These are phyloP conservation scores for Diaporthe citrichinensis DNA, from an alignment of 2,329 filamentous ascomycete species.

Conservation along the genomic window DNA sequence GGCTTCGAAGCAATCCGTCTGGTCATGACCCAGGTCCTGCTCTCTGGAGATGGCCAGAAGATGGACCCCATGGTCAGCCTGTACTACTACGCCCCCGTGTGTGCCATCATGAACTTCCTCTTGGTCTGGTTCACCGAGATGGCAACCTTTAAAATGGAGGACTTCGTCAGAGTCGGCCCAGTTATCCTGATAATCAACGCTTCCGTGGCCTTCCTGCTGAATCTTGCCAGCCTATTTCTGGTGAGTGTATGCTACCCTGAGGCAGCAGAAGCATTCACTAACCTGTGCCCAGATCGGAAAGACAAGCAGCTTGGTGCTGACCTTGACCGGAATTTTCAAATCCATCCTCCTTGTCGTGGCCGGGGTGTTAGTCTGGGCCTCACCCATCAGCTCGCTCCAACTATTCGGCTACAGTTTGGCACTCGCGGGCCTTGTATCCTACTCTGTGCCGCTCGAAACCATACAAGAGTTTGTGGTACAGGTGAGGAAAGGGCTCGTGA, in stretches of 20 bases:
- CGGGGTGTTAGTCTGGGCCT: constrained; percentile 84
- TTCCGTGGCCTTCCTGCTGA: constrained; percentile 83
- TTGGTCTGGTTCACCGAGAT: constrained; percentile 80
- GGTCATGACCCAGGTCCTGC: constrained; percentile 87
- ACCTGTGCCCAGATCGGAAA: constrained; percentile 79
- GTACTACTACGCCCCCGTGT: constrained; percentile 91
- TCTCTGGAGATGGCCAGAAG: constrained; percentile 82
- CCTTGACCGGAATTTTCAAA: constrained; percentile 88
- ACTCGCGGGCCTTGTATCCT: constrained; percentile 64
- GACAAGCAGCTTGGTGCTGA: constrained; percentile 88
- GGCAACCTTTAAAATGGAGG: constrained; percentile 73
- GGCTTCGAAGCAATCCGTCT: constrained; percentile 85
- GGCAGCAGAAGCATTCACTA: constrained; percentile 28
- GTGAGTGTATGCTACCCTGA: constrained; percentile 63
- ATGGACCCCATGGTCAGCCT: constrained; percentile 91
- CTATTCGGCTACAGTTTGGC: constrained; percentile 84
- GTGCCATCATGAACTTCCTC: constrained; percentile 83
- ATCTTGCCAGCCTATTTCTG: constrained; percentile 88
- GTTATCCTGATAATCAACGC: constrained; percentile 77
- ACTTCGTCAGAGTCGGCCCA: constrained; percentile 76
- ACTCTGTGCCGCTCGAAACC: constrained; percentile 59
- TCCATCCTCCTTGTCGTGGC: constrained; percentile 85
- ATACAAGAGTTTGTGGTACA: constrained; percentile 39
- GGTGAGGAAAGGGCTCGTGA: constrained; percentile 2
- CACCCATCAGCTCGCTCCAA: constrained; percentile 78